Conservation (phyloP, 176 grass and related monocot genomes). For the Avena insularis region DNA sequence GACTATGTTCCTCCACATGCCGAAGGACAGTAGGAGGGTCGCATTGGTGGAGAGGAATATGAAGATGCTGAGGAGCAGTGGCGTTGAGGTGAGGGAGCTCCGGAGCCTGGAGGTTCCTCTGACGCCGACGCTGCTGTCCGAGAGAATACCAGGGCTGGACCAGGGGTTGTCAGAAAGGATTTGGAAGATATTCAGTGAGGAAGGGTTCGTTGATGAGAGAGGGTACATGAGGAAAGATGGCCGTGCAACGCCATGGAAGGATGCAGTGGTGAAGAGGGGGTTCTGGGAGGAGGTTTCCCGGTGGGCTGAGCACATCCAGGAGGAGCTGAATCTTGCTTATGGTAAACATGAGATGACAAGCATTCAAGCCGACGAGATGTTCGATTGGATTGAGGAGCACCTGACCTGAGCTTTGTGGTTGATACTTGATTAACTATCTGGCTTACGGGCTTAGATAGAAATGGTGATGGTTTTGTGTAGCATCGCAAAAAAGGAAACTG, state of each 20-base stretch:
- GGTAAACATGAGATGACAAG: constrained; percentile 86
- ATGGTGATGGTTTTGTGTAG: neutral
- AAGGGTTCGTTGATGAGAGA: constrained; percentile 61
- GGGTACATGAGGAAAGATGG: constrained; percentile 71
- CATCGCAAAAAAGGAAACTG: neutral
- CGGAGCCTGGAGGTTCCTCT: constrained; percentile 65
- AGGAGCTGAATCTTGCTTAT: constrained; percentile 79
- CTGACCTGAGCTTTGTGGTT: neutral
- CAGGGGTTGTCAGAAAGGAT: constrained; percentile 43
- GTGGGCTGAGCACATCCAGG: constrained; percentile 64
- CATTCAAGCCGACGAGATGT: constrained; percentile 63
- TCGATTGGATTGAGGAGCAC: constrained; percentile 69
- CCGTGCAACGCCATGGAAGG: constrained; percentile 60
- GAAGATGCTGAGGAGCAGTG: constrained; percentile 57
- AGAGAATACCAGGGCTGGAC: constrained; percentile 61
- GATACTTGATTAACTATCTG: neutral
- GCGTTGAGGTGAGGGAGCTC: constrained; percentile 61
- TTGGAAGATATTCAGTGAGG: constrained; percentile 51
- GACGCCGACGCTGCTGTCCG: constrained; percentile 56
- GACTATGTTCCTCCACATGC: constrained; percentile 83
- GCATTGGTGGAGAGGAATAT: constrained; percentile 57
- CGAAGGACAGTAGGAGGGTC: constrained; percentile 58
- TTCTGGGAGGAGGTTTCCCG: constrained; percentile 48
- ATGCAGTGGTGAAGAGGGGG: constrained; percentile 54
- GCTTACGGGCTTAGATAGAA: neutral